A percentile compares a stretch with the other conserved stretches of the same genome.
phyloP scores from a whole-genome alignment of 768 basidiomycete species.

The Cubamyces sp. region DNA sequence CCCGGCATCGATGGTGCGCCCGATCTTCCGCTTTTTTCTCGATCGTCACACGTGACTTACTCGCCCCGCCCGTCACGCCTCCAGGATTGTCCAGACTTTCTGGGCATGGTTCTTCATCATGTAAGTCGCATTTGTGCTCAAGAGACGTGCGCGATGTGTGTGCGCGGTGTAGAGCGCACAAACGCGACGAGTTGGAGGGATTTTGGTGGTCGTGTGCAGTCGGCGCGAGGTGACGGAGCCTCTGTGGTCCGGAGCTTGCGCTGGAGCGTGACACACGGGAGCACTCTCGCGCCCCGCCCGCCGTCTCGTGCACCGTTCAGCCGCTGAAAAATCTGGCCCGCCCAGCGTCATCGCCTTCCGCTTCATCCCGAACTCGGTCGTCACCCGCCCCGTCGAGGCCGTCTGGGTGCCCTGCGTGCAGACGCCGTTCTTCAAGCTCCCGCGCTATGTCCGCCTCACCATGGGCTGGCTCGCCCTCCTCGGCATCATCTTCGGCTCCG shows the following conservation, averaged over 20 bases:
- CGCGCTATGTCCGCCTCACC: constrained; percentile 54
- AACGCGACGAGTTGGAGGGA: neutral
- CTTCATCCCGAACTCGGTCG: constrained; percentile 73
- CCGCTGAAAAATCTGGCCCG: neutral
- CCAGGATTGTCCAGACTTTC: constrained; percentile 78
- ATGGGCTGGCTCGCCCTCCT: constrained; percentile 80
- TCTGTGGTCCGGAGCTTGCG: constrained; percentile 10
- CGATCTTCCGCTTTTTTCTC: constrained; percentile 12
- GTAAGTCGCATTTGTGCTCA: constrained; percentile 42
- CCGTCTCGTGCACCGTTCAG: neutral
- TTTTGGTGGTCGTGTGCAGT: neutral
- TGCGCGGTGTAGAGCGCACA: neutral
- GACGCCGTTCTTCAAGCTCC: constrained; percentile 68
- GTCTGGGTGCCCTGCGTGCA: constrained; percentile 71
- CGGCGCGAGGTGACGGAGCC: neutral
- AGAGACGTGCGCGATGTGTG: neutral
- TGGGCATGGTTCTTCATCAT: constrained; percentile 84
- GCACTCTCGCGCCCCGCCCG: neutral
- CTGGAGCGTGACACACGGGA: neutral
- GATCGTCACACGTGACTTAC: constrained; percentile 13
- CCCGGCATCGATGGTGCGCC: constrained; percentile 74
- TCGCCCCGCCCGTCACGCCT: neutral
- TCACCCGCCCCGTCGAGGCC: constrained; percentile 71
- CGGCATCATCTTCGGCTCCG: constrained; percentile 81
- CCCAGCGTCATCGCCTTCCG: constrained; percentile 75